Base-by-base conservation (phyloP, 768 basidiomycete genomes). In the Tulasnella sp. region DNA sequence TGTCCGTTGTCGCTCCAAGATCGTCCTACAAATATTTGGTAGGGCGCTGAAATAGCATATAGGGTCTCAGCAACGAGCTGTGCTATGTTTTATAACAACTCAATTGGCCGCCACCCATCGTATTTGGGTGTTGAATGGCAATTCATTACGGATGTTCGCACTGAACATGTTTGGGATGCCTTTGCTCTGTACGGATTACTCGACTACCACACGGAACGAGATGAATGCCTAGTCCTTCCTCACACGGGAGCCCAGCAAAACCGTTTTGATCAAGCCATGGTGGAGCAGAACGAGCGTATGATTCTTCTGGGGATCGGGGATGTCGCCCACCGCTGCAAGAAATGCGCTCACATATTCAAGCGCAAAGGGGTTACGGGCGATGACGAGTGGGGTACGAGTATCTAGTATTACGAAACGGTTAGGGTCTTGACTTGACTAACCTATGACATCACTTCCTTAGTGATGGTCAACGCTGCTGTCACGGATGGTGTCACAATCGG, bases 401-500 rank as follows among this genome's bases (percentile, higher is more conserved):
- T 55, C 16, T n/a, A 55, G 5, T 5, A 10, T 5, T 5, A 40
- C 4, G 5, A 10, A 40, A 40, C 40, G 4, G 4, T 40, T 48
- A 13, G 3, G 46, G 46, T 9, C 13, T 44, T 44, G 11, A 5
- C 5, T 20, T 3, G 5, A 48, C 46, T 20, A 15, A 20, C 46
- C n/a, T 61, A 9, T 61, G 29, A n/a, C 26, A 23, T 46, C 11
- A 55, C 18, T 42, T 37, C 40, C 35, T 18, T 69, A 46, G 57
- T 13, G 26, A 70, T 11, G 70, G 37, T 77, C 9, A 40, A 46
- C 13, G 77, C 82, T 9, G 79, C 79, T 0, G 82, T 84, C 18
- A 83, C 81, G 20, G 84, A 85, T 81, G 83, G 84, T 5, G 80
- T 85, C 35, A 82, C 82, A 13, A 81, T 86, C 72, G 85, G 84